Base-by-base conservation (phyloP, 2,329 filamentous ascomycete genomes). In the Pyricularia grisea region DNA sequence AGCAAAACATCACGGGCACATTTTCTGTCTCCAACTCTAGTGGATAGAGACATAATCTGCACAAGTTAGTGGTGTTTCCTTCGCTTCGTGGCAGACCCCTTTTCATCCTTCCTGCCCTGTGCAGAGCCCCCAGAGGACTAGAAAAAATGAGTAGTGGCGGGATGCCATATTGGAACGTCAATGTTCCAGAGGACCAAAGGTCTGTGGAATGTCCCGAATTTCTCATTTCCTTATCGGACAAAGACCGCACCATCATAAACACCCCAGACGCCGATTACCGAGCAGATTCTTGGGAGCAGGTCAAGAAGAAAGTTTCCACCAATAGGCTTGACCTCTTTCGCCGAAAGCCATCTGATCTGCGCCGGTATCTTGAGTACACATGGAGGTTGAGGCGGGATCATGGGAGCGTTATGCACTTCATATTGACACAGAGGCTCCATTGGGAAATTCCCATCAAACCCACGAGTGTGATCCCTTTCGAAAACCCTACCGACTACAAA, bases 131-230 rank as follows among this genome's bases (percentile, higher is more conserved):
- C 17, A 30, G 28, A 23, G 14, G 23, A 63, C 25, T 28, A 27
- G n/a, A 2, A 12, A 17, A 63, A 63, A 63, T 63, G 60, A 28
- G 14, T 17, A 17, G 25, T 17, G n/a, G 27, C 4, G 60, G 27
- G 60, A n/a, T 81, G 73, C 89, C 90, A 0, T 97, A 90, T 81
- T 97, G 93, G 93, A 90, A 94, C 71, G 84, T 91, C 78, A 97
- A 97, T 77, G 81, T 96, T 20, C 88, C 91, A 0, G 79, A 81
- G 50, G 77, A 82, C 30, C 79, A 90, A 71, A 87, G 89, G 76
- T 87, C 89, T 0, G 73, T 78, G 2, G 82, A 88, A 68, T 97
- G 93, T 75, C 94, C 94, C 0, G 83, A 85, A 6, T 95, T 87
- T 76, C 85, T 97, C 55, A 78, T 76, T 67, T 82, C 86, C 72